phyloP scores from a whole-genome alignment of 306 rosid species.

The Cotoneaster glaucophyllus region DNA sequence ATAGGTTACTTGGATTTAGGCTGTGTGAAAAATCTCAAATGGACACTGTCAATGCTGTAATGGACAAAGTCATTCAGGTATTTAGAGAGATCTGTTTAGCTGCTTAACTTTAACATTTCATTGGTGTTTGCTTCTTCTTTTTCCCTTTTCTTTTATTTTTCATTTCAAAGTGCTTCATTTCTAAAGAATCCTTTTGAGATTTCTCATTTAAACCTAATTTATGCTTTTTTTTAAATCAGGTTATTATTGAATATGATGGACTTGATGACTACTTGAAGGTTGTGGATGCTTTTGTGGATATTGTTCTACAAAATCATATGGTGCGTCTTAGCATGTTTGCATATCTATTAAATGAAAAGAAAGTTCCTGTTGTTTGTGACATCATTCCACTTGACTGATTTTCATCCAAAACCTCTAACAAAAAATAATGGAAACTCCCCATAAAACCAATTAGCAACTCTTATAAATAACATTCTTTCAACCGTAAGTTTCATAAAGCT shows the following conservation, averaged over 20 bases:
- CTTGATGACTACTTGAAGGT: conserved; percentile 80
- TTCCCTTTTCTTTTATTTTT: neutral
- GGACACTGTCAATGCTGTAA: conserved; percentile 42
- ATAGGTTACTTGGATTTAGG: conserved; percentile 91
- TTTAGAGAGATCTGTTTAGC: conserved; percentile 19
- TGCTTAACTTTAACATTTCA: conserved; percentile 3
- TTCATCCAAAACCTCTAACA: neutral
- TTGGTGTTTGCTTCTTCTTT: neutral
- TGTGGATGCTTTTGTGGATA: conserved; percentile 82
- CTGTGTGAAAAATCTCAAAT: conserved; percentile 49
- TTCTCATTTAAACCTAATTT: neutral
- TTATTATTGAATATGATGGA: conserved; percentile 47
- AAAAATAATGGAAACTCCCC: neutral
- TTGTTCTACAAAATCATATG: conserved; percentile 71
- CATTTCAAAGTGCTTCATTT: neutral
- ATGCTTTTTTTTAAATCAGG: conserved; percentile 37
- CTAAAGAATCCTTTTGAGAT: neutral
- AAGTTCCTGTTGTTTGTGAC: neutral
- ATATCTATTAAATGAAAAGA: neutral
- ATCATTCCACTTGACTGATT: neutral
- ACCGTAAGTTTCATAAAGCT: neutral
- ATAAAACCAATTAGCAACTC: neutral
- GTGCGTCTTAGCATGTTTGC: conserved; percentile 35
- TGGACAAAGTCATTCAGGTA: conserved; percentile 69
- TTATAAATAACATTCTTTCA: neutral